Conservation (phyloP, 371 early-diverging fungal genomes). For the Mortierella sp. region DNA sequence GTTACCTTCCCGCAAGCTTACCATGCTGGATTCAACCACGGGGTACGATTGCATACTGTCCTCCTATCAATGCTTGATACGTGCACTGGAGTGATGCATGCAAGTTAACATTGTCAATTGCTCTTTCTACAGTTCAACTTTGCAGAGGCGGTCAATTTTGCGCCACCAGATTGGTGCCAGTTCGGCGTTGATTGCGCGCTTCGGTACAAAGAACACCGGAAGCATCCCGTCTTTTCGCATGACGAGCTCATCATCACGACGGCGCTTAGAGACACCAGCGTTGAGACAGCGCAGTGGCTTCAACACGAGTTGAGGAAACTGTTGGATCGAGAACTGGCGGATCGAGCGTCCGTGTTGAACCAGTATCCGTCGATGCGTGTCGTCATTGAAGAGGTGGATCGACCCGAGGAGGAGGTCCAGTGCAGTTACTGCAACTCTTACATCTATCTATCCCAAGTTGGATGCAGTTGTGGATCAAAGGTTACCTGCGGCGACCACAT, state of each 20-base stretch:
- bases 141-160: constrained; percentile 97
- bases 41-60: constrained; percentile 60
- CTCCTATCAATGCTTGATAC: too few species aligned
- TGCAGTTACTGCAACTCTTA: constrained; percentile 79
- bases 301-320: constrained; percentile 67
- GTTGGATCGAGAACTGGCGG: constrained; percentile 65
- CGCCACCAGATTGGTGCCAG: constrained; percentile 90
- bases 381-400: constrained; percentile 58
- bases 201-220: constrained; percentile 81
- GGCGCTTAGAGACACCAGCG: constrained; percentile 56
- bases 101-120: not conserved
- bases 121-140: constrained; percentile 78
- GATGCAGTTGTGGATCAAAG: constrained; percentile 71
- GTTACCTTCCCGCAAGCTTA: constrained; percentile 96
- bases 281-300: constrained; percentile 63
- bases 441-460: constrained; percentile 74
- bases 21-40: constrained; percentile 97
- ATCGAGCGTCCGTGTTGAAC: constrained; percentile 60
- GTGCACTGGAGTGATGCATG: not conserved
- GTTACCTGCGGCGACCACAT: constrained; percentile 74
- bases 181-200: constrained; percentile 82
- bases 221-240: constrained; percentile 93
- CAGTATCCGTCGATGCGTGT: constrained; percentile 54
- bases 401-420: constrained; percentile 71
- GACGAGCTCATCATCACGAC: constrained; percentile 86